These are phyloP conservation scores for Moesziomyces globuligerus DNA, from an alignment of 1,284 basidiomycete species.

Conservation along the genomic window DNA sequence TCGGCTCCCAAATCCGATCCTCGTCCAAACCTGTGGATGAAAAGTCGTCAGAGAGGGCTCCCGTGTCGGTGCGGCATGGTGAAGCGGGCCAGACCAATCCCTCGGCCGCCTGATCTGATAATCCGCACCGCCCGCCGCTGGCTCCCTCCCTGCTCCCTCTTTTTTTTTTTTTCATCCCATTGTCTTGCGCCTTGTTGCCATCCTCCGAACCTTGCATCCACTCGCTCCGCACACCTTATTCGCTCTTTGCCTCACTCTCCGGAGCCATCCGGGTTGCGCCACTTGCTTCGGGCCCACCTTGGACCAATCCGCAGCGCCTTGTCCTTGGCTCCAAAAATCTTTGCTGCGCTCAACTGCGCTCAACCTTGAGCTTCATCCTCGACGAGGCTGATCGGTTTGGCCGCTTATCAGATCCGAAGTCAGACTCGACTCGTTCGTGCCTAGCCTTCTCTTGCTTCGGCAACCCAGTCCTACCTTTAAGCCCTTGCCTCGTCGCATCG, in stretches of 20 bases:
- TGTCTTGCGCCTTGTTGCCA: not conserved
- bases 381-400: not conserved
- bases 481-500: not conserved
- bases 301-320: too few species aligned
- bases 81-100: too few species aligned
- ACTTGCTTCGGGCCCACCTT: too few species aligned
- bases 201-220: not conserved
- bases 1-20: too few species aligned
- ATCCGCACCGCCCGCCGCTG: not conserved
- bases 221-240: constrained; percentile 1
- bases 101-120: constrained; percentile 22
- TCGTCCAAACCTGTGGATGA: too few species aligned
- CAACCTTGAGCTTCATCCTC: not conserved
- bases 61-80: too few species aligned
- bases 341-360: not conserved
- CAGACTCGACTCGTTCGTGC: constrained; percentile 3
- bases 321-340: not conserved
- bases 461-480: not conserved
- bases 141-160: not conserved
- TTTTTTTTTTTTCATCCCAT: not conserved
- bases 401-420: constrained; percentile 29
- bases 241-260: constrained; percentile 7
- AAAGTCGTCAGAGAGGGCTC: too few species aligned
- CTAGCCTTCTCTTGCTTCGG: not conserved
- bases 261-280: constrained; percentile 6